Percentiles rank a stretch among this genome's conserved stretches.
Evolutionary conservation across 345 rosid species (phyloP).

Genomic region (Bruguiera sexangula): DNA sequence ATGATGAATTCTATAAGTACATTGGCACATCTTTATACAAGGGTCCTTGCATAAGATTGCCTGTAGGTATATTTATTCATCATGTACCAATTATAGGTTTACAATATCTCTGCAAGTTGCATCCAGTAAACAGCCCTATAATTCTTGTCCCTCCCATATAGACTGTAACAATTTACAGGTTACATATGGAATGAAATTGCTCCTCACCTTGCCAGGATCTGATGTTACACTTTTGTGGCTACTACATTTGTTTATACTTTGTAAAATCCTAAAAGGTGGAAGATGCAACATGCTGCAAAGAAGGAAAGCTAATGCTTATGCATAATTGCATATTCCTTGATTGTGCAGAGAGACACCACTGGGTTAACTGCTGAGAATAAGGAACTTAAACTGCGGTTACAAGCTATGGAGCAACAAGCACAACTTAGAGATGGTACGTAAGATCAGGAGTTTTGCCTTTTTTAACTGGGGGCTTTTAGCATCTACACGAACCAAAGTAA

Average conservation of each 20-base stretch:
- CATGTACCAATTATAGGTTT: too few relatives aligned
- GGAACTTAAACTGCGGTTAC: constrained; percentile 66
- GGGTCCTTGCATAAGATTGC: too few relatives aligned
- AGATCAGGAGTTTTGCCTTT: not conserved
- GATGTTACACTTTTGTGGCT: not conserved
- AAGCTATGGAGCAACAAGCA: constrained; percentile 75
- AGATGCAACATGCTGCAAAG: not conserved
- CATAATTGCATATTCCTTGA: not conserved
- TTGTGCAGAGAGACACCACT: constrained; percentile 58
- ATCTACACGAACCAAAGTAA: not conserved
- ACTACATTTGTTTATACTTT: not conserved
- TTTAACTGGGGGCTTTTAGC: not conserved
- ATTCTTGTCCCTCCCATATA: too few relatives aligned
- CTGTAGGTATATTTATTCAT: too few relatives aligned
- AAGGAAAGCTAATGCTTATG: not conserved
- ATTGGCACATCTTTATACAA: too few relatives aligned
- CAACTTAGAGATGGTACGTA: constrained; percentile 64
- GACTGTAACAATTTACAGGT: too few relatives aligned
- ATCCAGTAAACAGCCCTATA: too few relatives aligned
- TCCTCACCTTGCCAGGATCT: not conserved
- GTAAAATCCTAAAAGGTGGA: not conserved
- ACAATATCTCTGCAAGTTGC: too few relatives aligned
- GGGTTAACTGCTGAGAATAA: constrained; percentile 65
- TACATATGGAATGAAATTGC: not conserved
- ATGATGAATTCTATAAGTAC: too few relatives aligned